Conservation (phyloP, 257 asterid genomes). For the Haberlea rhodopensis region DNA sequence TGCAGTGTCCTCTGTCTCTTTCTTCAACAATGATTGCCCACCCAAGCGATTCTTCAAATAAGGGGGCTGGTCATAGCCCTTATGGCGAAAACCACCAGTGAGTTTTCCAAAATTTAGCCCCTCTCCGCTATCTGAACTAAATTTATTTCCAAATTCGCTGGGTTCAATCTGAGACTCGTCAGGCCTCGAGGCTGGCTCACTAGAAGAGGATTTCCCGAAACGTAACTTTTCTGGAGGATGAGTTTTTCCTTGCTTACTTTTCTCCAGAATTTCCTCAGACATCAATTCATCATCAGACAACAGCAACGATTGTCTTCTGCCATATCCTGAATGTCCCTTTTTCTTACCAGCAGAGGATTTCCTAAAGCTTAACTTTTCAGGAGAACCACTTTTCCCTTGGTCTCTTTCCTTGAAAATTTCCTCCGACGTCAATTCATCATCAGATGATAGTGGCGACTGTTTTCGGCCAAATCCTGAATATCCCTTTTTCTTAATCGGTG, state of each 20-base stretch:
- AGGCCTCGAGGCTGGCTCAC: constrained; percentile 30
- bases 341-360: constrained; percentile 14
- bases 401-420: constrained; percentile 24
- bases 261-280: constrained; percentile 22
- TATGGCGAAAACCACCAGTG: constrained; percentile 88
- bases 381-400: constrained; percentile 22
- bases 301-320: constrained; percentile 22
- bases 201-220: constrained; percentile 23
- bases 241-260: constrained; percentile 20
- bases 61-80: constrained; percentile 53
- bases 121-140: constrained; percentile 33
- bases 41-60: constrained; percentile 42
- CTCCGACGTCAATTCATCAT: constrained; percentile 32
- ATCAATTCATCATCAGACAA: constrained; percentile 42
- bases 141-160: constrained; percentile 28
- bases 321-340: constrained; percentile 26
- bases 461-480: constrained; percentile 29
- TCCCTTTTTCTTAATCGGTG: constrained; percentile 19
- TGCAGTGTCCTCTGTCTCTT: constrained; percentile 32
- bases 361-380: constrained; percentile 5
- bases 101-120: constrained; percentile 62
- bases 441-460: constrained; percentile 31
- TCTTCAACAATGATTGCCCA: constrained; percentile 35
- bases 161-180: constrained; percentile 28
- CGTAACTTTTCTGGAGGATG: constrained; percentile 23